Base-by-base conservation (phyloP, 139 green algal genomes). In the Mychonastes homosphaera region DNA sequence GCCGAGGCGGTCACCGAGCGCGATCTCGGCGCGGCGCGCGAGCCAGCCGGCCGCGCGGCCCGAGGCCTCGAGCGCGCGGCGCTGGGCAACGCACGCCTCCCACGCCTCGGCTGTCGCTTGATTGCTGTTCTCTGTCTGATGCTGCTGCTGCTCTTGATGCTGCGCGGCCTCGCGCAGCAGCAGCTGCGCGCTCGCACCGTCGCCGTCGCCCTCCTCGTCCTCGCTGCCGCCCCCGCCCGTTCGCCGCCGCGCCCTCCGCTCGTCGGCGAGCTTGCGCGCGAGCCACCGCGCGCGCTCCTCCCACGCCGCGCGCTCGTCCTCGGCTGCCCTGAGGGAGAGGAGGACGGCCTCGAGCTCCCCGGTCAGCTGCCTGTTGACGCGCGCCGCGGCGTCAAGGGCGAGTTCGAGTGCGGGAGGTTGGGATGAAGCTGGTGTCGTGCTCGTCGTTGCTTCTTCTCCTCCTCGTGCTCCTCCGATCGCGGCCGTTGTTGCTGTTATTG, bases 1-100 rank as follows among this genome's bases (percentile, higher is more conserved):
- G 3, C 87, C 87, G 24, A 93, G 59, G 15, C 73, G 44, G 2
- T 59, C 46, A 0, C 81, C 81, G 29, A 90, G 19, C 27, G 69
- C 38, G 19, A 89, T 64, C 63, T 86, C 79, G 8, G 32, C 44
- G 5, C 60, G 56, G 6, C 62, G 4, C 6, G 80, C 53, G 1
- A 86, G 50, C 79, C 79, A 86, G 6, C 79, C 72, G 13, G 65
- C 67, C n/a, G 43, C 56, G 35, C 61, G 51, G 12, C 78, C 78
- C 26, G 56, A 48, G 12, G 30, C 38, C n/a, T 77, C 30, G 12
- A 85, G 56, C 33, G 40, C 33, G 3, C 50, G 59, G 19, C 72
- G 35, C 48, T 64, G 24, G 15, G 29, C 28, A 27, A 44, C 23
- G 50, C 63, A 49, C 33, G 56, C 65, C 27, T 55, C 51, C 21